Percentiles rank a stretch among this genome's conserved stretches.
phyloP scores from a whole-genome alignment of 176 grass and related monocot genomes.

The Carex myosuroides region DNA sequence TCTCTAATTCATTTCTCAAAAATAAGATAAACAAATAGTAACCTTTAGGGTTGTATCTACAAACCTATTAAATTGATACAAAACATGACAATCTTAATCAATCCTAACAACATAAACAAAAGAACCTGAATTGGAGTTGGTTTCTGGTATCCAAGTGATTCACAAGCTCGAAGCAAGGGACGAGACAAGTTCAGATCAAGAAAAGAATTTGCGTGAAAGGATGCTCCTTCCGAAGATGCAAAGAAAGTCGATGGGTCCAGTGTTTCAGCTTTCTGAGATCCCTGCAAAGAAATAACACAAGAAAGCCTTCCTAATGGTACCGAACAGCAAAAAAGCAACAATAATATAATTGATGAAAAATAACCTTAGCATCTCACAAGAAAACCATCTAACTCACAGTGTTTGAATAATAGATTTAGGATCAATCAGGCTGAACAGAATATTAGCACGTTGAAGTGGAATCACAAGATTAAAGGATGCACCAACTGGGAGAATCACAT shows the following conservation, averaged over 20 bases:
- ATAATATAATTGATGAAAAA: not conserved
- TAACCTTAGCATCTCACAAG: not conserved
- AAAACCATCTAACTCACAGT: not conserved
- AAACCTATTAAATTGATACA: not conserved
- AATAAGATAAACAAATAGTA: not conserved
- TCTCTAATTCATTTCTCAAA: not conserved
- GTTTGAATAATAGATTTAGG: not conserved
- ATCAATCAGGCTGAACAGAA: not conserved
- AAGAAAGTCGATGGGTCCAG: constrained; percentile 47
- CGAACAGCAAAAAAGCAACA: not conserved
- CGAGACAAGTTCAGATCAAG: constrained; percentile 83
- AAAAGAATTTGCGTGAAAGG: constrained; percentile 90
- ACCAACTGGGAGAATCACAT: too few relatives aligned
- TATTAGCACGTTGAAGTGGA: not conserved
- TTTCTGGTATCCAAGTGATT: constrained; percentile 86
- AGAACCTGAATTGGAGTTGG: constrained; percentile 94
- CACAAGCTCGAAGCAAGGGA: constrained; percentile 75
- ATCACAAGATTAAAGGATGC: not conserved
- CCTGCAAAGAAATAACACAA: not conserved
- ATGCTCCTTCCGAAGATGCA: constrained; percentile 58
- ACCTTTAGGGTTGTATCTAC: not conserved
- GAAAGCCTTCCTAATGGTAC: not conserved
- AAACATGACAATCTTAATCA: not conserved
- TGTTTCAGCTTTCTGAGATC: not conserved
- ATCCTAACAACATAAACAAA: not conserved